phyloP scores from a whole-genome alignment of 352 stramenopile species.

The Pythium rhizo-oryzae region DNA sequence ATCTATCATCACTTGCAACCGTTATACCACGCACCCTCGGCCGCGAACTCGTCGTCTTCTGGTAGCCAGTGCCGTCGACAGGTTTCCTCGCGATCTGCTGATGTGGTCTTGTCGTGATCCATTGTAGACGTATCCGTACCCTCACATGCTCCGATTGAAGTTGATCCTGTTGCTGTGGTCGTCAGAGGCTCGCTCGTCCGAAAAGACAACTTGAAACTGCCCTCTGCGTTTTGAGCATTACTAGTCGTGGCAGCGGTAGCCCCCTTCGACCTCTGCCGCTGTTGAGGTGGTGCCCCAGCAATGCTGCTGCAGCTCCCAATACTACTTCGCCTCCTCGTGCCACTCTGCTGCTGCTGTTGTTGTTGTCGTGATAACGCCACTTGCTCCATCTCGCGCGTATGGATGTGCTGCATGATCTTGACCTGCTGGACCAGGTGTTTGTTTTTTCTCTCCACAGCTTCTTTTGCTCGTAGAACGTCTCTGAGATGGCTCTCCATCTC shows the following conservation, averaged over 20 bases:
- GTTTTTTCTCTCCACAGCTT: conserved; percentile 31
- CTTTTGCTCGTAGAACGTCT: conserved; percentile 26
- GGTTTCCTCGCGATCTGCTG: not conserved
- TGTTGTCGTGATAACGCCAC: conserved; percentile 6
- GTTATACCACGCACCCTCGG: conserved; percentile 12
- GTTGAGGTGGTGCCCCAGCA: not conserved
- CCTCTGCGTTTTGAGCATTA: not conserved
- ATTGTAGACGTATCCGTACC: too few species aligned
- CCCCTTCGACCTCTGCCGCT: not conserved
- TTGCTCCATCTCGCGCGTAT: conserved; percentile 48
- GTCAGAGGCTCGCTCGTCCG: not conserved
- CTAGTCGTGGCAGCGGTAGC: not conserved
- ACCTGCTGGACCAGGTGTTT: conserved; percentile 56
- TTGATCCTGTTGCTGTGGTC: not conserved
- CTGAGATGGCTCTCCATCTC: conserved; percentile 40
- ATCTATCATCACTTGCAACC: not conserved
- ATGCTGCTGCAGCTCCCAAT: conserved; percentile 17
- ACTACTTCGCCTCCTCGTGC: conserved; percentile 10
- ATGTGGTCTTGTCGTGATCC: not conserved
- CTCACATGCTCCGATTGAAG: not conserved
- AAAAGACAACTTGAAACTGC: conserved; percentile 12
- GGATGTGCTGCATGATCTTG: conserved; percentile 54
- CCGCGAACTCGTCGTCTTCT: conserved; percentile 20
- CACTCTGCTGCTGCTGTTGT: conserved; percentile 1
- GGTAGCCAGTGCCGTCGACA: not conserved